Conservation (phyloP, 768 basidiomycete species). For the Phylloporus rhodoxanthus region DNA sequence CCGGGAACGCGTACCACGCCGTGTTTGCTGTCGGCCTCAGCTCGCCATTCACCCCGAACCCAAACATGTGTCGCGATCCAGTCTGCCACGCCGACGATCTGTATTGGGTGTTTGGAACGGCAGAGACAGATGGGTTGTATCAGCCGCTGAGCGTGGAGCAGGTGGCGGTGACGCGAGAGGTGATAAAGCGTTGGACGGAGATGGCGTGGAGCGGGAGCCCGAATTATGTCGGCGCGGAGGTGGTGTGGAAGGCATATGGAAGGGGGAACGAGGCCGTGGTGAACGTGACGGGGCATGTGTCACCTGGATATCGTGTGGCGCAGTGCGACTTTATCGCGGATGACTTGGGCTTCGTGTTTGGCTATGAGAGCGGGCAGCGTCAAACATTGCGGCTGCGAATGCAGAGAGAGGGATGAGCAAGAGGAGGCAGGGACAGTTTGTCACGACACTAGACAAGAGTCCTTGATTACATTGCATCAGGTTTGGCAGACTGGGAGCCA, state of each 20-base stretch:
- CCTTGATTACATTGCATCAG: background rate
- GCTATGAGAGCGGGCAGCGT: background rate
- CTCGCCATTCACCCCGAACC: conserved; percentile 12
- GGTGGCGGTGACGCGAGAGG: conserved; percentile 1
- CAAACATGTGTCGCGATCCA: conserved; percentile 6
- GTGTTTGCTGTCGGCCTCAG: conserved; percentile 8
- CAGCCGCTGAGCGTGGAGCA: conserved; percentile 10
- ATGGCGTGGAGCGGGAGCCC: conserved; percentile 16
- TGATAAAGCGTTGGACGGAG: conserved; percentile 8
- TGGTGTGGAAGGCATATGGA: conserved; percentile 13
- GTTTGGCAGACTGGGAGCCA: background rate
- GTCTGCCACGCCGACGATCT: conserved; percentile 20
- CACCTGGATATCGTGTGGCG: conserved; percentile 6
- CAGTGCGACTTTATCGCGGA: conserved; percentile 14
- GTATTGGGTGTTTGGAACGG: conserved; percentile 16
- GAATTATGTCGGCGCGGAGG: conserved; percentile 10
- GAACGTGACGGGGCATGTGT: conserved; percentile 4
- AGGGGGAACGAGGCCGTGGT: conserved; percentile 8
- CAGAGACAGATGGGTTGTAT: conserved; percentile 14
- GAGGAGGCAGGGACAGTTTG: background rate
- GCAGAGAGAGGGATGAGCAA: background rate
- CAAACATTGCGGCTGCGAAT: background rate
- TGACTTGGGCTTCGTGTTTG: conserved; percentile 13
- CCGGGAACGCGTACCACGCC: conserved; percentile 9
- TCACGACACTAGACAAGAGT: background rate